Base-by-base conservation (phyloP, 441 rosid genomes). In the Raphanus hybrid region DNA sequence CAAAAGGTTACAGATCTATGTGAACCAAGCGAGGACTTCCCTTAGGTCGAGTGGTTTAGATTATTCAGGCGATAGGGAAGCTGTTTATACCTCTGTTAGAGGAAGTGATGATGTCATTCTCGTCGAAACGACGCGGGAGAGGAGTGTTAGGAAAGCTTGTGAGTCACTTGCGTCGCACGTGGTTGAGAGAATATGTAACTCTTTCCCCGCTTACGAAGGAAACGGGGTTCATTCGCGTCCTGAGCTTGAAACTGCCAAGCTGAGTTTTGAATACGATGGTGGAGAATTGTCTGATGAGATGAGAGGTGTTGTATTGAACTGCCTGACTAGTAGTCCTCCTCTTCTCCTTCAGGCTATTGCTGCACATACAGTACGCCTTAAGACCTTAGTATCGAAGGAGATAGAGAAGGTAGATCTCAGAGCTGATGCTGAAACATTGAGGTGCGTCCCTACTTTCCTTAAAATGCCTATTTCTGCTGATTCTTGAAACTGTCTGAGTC, bases 151-250 rank as follows among this genome's bases (percentile, higher is more conserved):
- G 77, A 88, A 88, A 84, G 94, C 90, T 16, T 93, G 97, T 78
- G 97, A 93, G 69, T 83, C 85, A 78, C 91, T 92, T 83, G 93
- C 96, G 8, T 78, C 79, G 12, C 68, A 85, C 79, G 85, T 90
- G 88, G 77, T 89, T 52, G 94, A 90, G 68, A 90, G 81, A 80
- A 84, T 93, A 71, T 86, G 87, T 61, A 72, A 58, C 78, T 87
- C 90, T 48, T 93, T 93, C 75, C 98, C 98, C 64, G 96, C 97
- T 69, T 92, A 92, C 61, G 98, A 93, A 84, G 98, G 98, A 77
- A 80, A 69, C 75, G 94, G 97, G 65, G 85, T 93, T 75, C 97
- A 87, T 84, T 83, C 63, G 27, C 81, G 79, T 85, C 91, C 97
- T 79, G 96, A 93, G 69, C 52, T 85, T 50, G 98, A 92, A 84